These are phyloP conservation scores for Kodamaea leandrae DNA, from an alignment of 805 yeast genomes.

Conservation along the genomic window DNA sequence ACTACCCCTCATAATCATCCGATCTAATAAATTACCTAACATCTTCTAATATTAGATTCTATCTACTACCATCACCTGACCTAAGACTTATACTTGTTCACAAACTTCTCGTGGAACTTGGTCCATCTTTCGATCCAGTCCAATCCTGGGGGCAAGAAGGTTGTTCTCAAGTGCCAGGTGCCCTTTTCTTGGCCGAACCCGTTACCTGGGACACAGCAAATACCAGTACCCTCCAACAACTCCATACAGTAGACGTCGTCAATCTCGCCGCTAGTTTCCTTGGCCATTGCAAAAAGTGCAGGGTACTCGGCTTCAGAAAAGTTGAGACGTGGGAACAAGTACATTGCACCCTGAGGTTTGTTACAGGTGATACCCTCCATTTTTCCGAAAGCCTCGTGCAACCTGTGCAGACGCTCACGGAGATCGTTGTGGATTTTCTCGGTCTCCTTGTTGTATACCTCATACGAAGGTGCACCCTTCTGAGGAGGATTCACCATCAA, in stretches of 20 bases:
- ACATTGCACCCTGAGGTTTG: conserved; percentile 97
- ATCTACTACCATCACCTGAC: background rate
- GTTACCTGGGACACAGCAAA: conserved; percentile 95
- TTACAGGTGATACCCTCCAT: conserved; percentile 86
- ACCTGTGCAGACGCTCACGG: conserved; percentile 55
- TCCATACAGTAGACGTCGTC: conserved; percentile 90
- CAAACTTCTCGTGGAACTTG: conserved; percentile 72
- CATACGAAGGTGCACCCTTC: conserved; percentile 72
- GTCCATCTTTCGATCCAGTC: conserved; percentile 84
- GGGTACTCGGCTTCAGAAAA: conserved; percentile 48
- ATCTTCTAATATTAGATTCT: background rate
- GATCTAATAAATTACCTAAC: too few species aligned
- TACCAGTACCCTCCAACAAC: conserved; percentile 83
- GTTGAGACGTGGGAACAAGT: conserved; percentile 78
- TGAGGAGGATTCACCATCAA: conserved; percentile 91
- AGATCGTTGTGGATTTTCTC: conserved; percentile 59
- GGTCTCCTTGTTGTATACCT: conserved; percentile 62
- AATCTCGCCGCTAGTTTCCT: conserved; percentile 52
- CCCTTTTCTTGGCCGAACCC: conserved; percentile 94
- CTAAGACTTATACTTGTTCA: conserved; percentile 44
- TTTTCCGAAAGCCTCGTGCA: conserved; percentile 67
- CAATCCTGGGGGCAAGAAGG: conserved; percentile 92
- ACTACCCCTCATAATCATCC: too few species aligned
- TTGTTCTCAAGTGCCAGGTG: conserved; percentile 91
- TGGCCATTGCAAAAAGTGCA: conserved; percentile 62